Conservation (phyloP, 1,284 basidiomycete genomes). For the Agroathelia rolfsii region DNA sequence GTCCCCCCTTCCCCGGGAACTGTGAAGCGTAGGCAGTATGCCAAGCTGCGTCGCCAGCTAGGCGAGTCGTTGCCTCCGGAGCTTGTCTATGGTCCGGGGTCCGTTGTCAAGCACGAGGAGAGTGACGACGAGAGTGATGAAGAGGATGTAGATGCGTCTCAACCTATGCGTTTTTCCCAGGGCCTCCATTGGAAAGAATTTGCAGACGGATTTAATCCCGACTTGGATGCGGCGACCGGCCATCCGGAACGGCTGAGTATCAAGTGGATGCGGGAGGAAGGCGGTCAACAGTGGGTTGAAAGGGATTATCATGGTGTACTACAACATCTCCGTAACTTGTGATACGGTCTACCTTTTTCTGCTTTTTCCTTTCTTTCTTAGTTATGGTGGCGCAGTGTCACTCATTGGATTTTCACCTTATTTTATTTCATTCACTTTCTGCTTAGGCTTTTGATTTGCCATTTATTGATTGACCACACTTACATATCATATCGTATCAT, state of each 20-base stretch:
- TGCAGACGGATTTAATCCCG: slow-evolving; percentile 9
- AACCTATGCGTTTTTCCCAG: background rate
- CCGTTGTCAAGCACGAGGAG: slow-evolving; percentile 8
- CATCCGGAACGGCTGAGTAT: slow-evolving; percentile 17
- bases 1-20: slow-evolving; percentile 18
- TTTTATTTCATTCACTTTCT: too few species aligned
- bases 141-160: slow-evolving; percentile 11
- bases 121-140: background rate
- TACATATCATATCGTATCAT: too few species aligned
- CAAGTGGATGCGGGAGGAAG: slow-evolving; percentile 29
- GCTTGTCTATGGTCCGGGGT: slow-evolving; percentile 14
- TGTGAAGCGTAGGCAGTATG: slow-evolving; percentile 18
- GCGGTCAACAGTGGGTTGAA: slow-evolving; percentile 24
- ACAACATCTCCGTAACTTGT: too few species aligned
- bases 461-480: too few species aligned
- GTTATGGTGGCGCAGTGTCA: too few species aligned
- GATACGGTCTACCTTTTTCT: too few species aligned
- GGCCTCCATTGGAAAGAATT: slow-evolving; percentile 1
- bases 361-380: too few species aligned
- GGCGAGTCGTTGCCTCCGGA: slow-evolving; percentile 21
- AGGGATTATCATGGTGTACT: slow-evolving; percentile 23
- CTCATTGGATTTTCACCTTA: too few species aligned
- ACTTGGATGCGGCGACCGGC: slow-evolving; percentile 17
- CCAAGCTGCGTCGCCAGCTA: slow-evolving; percentile 23
- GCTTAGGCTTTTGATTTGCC: too few species aligned